Conservation (phyloP, 2,329 filamentous ascomycete genomes). For the Botryosphaeria agaves region DNA sequence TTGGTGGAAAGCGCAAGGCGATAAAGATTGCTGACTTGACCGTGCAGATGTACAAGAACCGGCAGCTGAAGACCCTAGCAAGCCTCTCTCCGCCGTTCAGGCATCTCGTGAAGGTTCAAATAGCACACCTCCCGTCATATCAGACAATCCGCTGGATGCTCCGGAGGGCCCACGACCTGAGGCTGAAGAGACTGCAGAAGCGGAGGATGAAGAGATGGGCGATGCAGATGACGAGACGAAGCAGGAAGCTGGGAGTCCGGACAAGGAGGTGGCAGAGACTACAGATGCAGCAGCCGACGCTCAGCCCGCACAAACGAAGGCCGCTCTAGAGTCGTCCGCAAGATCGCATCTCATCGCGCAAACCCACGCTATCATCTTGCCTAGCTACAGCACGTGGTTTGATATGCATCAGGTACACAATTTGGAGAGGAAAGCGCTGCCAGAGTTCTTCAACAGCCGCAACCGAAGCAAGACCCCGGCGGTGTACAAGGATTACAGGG, state of each 20-base stretch:
- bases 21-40: too few relatives aligned
- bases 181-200: conserved; percentile 11
- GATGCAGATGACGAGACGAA: conserved; percentile 41
- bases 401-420: conserved; percentile 89
- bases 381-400: conserved; percentile 97
- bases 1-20: too few relatives aligned
- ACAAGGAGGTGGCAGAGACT: conserved; percentile 22
- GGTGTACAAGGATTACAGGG: conserved; percentile 96
- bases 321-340: conserved; percentile 67
- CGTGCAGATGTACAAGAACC: too few relatives aligned
- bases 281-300: conserved; percentile 28
- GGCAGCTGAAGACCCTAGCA: conserved; percentile 6
- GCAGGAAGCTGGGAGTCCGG: conserved; percentile 17
- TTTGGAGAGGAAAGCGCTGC: conserved; percentile 85
- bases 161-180: conserved; percentile 17
- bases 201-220: conserved; percentile 34
- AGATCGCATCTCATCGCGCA: conserved; percentile 85
- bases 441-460: conserved; percentile 95
- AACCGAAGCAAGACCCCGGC: conserved; percentile 96
- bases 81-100: conserved; percentile 8
- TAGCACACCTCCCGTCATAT: conserved; percentile 6
- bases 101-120: too few relatives aligned
- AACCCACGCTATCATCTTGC: conserved; percentile 88
- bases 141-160: conserved; percentile 21
- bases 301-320: conserved; percentile 52